Conservation (phyloP, 768 basidiomycete genomes). For the Pisolithus albus region DNA sequence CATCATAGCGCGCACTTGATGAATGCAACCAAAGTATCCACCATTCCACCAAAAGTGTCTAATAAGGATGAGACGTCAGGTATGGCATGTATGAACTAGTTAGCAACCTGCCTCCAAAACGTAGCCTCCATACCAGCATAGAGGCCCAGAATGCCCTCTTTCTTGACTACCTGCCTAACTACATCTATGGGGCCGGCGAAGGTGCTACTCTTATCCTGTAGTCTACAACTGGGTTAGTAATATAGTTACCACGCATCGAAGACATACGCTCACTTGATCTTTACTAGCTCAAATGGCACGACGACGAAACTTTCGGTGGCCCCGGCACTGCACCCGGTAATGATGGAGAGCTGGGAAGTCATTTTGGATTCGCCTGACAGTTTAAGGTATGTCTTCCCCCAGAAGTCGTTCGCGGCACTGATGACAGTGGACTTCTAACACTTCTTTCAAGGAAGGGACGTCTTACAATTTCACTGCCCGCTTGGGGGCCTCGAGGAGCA, state of each 20-base stretch:
- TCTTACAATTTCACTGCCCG: slow-evolving; percentile 91
- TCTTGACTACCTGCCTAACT: slow-evolving; percentile 67
- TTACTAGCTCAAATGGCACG: slow-evolving; percentile 94
- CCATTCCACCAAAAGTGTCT: slow-evolving; percentile 91
- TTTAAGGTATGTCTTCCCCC: slow-evolving; percentile 75
- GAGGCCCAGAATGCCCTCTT: slow-evolving; percentile 76
- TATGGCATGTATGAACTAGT: not conserved
- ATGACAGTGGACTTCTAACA: slow-evolving; percentile 3
- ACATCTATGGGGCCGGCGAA: slow-evolving; percentile 92
- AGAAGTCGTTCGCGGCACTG: slow-evolving; percentile 88
- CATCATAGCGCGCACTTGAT: slow-evolving; percentile 70
- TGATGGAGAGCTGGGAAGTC: slow-evolving; percentile 79
- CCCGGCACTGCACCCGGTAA: slow-evolving; percentile 91
- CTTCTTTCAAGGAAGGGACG: not conserved
- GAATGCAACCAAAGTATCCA: slow-evolving; percentile 92
- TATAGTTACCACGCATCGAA: not conserved
- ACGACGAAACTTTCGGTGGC: slow-evolving; percentile 94
- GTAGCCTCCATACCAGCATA: slow-evolving; percentile 97
- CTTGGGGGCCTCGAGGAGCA: slow-evolving; percentile 95
- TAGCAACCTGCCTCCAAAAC: slow-evolving; percentile 78
- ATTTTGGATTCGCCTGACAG: slow-evolving; percentile 71
- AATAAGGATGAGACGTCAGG: not conserved
- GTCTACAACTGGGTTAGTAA: slow-evolving; percentile 30
- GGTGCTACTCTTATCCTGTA: slow-evolving; percentile 90
- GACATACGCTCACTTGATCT: slow-evolving; percentile 52